Percentiles rank a stretch among this genome's conserved stretches.
Evolutionary conservation across 129 eudicot species (phyloP).

Genomic region (Saposhnikovia divaricata): DNA sequence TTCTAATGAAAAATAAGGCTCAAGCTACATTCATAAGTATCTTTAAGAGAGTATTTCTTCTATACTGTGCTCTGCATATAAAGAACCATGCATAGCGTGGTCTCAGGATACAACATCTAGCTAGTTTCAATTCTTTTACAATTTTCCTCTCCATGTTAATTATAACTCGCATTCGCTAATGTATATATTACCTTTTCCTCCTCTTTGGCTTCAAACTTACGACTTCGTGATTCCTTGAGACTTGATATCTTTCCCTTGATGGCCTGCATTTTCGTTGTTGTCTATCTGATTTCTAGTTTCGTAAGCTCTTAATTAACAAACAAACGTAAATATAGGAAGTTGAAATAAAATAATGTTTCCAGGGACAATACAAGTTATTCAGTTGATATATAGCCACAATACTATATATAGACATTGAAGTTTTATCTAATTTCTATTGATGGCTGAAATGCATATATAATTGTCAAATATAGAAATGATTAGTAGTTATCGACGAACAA

Average conservation of each 20-base stretch:
- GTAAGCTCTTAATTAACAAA: not conserved
- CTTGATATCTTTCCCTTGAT: slow-evolving; percentile 64
- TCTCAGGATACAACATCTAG: not conserved
- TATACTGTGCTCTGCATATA: not conserved
- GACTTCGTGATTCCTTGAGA: slow-evolving; percentile 41
- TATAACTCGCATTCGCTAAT: no score
- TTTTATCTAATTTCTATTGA: not conserved
- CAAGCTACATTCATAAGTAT: not conserved
- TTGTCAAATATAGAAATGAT: not conserved
- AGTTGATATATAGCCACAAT: not conserved
- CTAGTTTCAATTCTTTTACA: not conserved
- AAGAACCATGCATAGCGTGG: not conserved
- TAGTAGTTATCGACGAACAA: not conserved
- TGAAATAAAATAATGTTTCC: not conserved
- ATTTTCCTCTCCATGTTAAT: not conserved
- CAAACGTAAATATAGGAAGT: not conserved
- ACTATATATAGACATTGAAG: not conserved
- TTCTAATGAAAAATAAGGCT: no score
- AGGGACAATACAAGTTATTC: not conserved
- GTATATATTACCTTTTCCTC: slow-evolving; percentile 25
- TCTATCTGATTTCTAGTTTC: not conserved
- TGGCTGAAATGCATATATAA: slow-evolving; percentile 3
- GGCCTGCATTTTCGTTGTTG: slow-evolving; percentile 48
- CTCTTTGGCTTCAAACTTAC: slow-evolving; percentile 31
- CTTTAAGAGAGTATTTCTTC: not conserved